These are phyloP conservation scores for Pilatotrama ljubarskyi DNA, from an alignment of 768 basidiomycete genomes.

Conservation along the genomic window DNA sequence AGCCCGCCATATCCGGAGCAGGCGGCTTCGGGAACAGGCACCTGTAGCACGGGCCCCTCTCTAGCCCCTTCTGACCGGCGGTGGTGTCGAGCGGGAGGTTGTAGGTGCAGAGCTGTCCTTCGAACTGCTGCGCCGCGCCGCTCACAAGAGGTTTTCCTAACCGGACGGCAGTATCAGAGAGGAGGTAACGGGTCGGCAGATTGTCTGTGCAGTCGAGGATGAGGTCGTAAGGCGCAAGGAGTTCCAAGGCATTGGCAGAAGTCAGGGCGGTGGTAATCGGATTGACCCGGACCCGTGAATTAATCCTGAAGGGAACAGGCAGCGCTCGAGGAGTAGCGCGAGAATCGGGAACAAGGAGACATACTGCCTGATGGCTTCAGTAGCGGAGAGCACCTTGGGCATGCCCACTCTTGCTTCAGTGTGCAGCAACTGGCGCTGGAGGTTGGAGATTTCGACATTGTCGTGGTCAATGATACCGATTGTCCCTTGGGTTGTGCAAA, in stretches of 20 bases:
- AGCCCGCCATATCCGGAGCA: constrained; percentile 58
- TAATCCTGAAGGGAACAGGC: constrained; percentile 53
- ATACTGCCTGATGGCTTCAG: constrained; percentile 65
- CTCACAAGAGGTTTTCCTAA: constrained; percentile 84
- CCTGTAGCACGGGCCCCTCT: constrained; percentile 85
- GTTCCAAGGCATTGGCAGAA: constrained; percentile 60
- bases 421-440: constrained; percentile 93
- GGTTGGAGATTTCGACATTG: constrained; percentile 82
- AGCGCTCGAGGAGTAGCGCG: not conserved
- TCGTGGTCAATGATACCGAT: constrained; percentile 91
- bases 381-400: constrained; percentile 83
- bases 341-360: constrained; percentile 4
- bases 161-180: constrained; percentile 81
- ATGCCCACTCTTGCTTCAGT: constrained; percentile 67
- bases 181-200: constrained; percentile 85
- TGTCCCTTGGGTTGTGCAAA: constrained; percentile 48
- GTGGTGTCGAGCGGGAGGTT: constrained; percentile 37
- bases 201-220: constrained; percentile 96
- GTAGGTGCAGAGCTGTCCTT: constrained; percentile 79
- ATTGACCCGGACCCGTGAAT: constrained; percentile 65
- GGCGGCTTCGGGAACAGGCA: constrained; percentile 89
- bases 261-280: constrained; percentile 54
- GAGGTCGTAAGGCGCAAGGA: constrained; percentile 67
- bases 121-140: constrained; percentile 87
- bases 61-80: not conserved